These are phyloP conservation scores for Paecilomyces fulvus DNA, from an alignment of 2,329 filamentous ascomycete genomes.

Conservation along the genomic window DNA sequence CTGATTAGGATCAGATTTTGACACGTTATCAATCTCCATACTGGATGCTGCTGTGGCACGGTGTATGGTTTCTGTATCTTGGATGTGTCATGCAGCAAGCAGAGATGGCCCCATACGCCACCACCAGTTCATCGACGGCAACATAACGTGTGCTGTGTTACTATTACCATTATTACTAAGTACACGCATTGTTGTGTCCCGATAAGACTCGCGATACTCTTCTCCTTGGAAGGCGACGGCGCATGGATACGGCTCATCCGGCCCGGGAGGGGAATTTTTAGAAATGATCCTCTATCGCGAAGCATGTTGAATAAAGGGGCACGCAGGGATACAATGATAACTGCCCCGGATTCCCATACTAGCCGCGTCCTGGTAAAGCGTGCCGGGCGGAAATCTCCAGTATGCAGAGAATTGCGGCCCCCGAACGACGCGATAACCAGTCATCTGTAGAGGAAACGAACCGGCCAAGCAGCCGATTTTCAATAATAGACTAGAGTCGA, in stretches of 20 bases:
- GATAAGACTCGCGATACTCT: background rate
- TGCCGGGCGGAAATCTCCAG: background rate
- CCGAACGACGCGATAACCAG: background rate
- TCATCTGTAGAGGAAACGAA: background rate
- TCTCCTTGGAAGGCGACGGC: background rate
- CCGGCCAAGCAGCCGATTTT: background rate
- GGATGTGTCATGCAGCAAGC: background rate
- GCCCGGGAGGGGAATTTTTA: background rate
- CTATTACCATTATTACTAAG: background rate
- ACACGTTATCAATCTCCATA: background rate
- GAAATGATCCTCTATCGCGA: background rate
- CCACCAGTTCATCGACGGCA: background rate
- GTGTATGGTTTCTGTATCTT: background rate
- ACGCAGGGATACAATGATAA: background rate
- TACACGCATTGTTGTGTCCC: background rate
- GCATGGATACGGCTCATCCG: background rate
- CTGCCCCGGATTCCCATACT: background rate
- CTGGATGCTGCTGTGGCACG: background rate
- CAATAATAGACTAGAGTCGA: background rate
- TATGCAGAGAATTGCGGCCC: background rate
- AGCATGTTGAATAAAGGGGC: background rate
- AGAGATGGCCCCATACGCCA: background rate
- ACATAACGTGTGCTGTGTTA: background rate
- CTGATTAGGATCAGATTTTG: background rate
- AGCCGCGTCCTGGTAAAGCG: background rate